phyloP scores from a whole-genome alignment of 148 eudicot species.

The Spergularia marina region DNA sequence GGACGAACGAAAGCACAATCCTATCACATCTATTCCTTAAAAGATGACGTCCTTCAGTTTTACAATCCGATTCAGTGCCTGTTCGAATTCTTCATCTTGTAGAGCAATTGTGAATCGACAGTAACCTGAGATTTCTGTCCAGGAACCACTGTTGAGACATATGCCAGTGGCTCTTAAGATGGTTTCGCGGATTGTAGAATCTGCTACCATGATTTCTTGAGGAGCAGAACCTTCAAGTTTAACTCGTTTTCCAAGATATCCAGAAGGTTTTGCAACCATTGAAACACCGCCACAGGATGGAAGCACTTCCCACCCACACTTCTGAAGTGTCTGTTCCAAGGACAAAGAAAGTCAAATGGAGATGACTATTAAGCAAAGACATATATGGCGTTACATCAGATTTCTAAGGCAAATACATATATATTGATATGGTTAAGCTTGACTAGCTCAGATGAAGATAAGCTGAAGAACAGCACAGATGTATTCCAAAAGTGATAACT shows the following conservation, averaged over 20 bases:
- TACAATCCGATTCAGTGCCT: constrained; percentile 58
- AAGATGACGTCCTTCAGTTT: constrained; percentile 46
- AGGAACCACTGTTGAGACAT: constrained; percentile 75
- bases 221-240: constrained; percentile 37
- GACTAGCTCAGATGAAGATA: neutral
- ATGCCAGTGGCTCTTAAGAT: constrained; percentile 65
- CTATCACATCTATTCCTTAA: constrained; percentile 1
- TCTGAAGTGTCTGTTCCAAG: constrained; percentile 60
- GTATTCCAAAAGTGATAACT: neutral
- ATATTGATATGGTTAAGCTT: neutral
- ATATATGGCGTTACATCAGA: neutral
- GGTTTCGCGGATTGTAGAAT: constrained; percentile 71
- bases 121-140: constrained; percentile 93
- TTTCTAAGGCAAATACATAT: neutral
- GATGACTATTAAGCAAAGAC: neutral
- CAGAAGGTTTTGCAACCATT: constrained; percentile 76
- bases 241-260: constrained; percentile 59
- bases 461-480: neutral
- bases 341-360: neutral
- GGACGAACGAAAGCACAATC: neutral
- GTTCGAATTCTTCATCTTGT: constrained; percentile 70
- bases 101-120: constrained; percentile 84
- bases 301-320: constrained; percentile 89
- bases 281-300: constrained; percentile 76
- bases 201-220: constrained; percentile 49